phyloP scores from a whole-genome alignment of 73 alveolate species.

The Durusdinium trenchii region DNA sequence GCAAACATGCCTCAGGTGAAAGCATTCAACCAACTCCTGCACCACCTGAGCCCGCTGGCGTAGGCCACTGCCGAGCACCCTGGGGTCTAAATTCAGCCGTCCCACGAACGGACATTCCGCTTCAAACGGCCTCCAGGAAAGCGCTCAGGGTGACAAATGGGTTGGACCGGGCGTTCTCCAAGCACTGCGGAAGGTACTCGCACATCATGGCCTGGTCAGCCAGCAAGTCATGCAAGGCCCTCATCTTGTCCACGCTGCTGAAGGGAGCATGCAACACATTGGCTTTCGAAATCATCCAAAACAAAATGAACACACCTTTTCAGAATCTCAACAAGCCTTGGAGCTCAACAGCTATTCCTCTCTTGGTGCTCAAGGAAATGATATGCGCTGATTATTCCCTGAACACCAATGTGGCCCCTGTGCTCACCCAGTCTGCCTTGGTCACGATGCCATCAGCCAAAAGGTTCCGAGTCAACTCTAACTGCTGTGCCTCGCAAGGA shows the following conservation, averaged over 20 bases:
- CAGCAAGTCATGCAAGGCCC: too few species aligned
- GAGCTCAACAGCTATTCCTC: neutral
- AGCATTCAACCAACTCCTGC: too few species aligned
- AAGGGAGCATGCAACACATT: neutral
- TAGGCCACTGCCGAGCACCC: neutral
- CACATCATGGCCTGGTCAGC: constrained; percentile 46
- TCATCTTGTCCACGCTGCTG: too few species aligned
- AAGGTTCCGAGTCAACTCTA: constrained; percentile 3
- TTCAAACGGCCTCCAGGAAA: neutral
- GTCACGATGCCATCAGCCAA: constrained; percentile 50
- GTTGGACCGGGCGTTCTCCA: constrained; percentile 56
- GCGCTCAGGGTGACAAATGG: constrained; percentile 14
- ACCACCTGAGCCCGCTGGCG: neutral
- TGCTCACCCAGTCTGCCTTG: neutral
- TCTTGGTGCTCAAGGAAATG: neutral
- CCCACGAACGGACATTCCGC: neutral
- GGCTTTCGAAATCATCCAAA: neutral
- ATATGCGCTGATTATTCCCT: neutral
- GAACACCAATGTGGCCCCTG: neutral
- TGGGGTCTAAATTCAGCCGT: neutral
- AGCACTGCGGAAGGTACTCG: constrained; percentile 47
- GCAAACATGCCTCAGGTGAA: too few species aligned
- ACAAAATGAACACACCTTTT: too few species aligned
- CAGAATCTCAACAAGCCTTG: neutral
- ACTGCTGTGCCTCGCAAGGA: constrained; percentile 41